Base-by-base conservation (phyloP, 371 early-diverging fungal genomes). In the Chytridium lagenaria region DNA sequence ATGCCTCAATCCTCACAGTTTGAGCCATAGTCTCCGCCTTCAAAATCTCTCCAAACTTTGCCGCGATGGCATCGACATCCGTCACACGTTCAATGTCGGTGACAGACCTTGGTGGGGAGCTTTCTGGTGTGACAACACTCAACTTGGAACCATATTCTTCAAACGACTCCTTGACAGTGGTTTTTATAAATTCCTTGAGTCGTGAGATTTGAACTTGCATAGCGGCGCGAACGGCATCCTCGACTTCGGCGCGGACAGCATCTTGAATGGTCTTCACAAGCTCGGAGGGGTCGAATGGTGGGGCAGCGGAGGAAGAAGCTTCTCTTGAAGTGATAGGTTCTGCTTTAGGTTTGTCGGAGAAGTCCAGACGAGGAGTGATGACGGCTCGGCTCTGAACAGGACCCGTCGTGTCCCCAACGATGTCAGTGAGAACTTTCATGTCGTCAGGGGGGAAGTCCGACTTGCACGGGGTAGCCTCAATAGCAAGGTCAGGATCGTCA, bases 191-290 rank as follows among this genome's bases (percentile, higher is more conserved):
- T 10, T 61, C 63, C 36, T 31, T 38, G 19, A 61, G 3, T 31
- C 63, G 10, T 10, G 37, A 37, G 40, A 66, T 66, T 19, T 37
- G 37, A 39, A 31, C 30, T 19, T 28, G 44, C 31, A 66, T 28
- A 7, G 37, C 38, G 12, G 44, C 49, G 2, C 67, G 37, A 7
- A 59, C 68, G 44, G 59, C 59, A 16, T 50, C 72, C 26, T 59
- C 70, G 12, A 72, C 65, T 37, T 72, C 67, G 36, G 33, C 36
- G 3, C 40, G 22, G 38, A 72, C 50, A 22, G 61, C 64, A 1
- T 65, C 52, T 0, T 39, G 26, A 33, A 72, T 40, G n/a, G 72
- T 51, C 19, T n/a, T 66, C 12, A 55, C 52, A 2, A 72, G 55
- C 1, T 61, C 67, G 0, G 23, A 2, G 15, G 66, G 55, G 55